Percentiles rank a stretch among this genome's conserved stretches.
Conservation (phyloP, 75 land plant genomes). For the Azolla pinnata region DNA sequence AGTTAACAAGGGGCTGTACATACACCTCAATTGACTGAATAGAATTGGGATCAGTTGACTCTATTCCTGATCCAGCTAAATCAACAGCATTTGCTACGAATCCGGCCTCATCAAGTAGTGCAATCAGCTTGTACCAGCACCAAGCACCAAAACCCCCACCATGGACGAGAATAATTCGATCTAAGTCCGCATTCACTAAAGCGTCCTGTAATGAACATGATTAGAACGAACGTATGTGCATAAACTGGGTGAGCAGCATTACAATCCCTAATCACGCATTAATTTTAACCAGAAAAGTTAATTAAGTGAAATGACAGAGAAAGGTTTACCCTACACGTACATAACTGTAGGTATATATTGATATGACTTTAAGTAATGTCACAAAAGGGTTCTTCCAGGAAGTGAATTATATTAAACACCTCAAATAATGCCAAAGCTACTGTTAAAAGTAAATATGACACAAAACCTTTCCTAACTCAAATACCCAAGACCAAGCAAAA, state of each 20-base stretch:
- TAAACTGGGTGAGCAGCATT: neutral
- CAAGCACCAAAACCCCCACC: slow-evolving; percentile 99
- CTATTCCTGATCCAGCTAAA: slow-evolving; percentile 73
- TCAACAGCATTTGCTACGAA: slow-evolving; percentile 64
- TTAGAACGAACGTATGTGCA: neutral
- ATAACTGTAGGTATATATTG: too few species aligned
- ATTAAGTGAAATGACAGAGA: too few species aligned
- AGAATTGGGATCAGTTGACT: slow-evolving; percentile 56
- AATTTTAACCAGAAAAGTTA: too few species aligned
- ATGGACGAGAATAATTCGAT: slow-evolving; percentile 79
- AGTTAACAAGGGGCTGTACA: slow-evolving; percentile 55
- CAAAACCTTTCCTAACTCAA: too few species aligned
- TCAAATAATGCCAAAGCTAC: too few species aligned
- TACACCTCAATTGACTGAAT: slow-evolving; percentile 54
- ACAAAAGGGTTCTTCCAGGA: too few species aligned
- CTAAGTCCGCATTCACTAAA: slow-evolving; percentile 32
- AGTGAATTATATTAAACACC: too few species aligned
- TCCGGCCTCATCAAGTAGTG: slow-evolving; percentile 70
- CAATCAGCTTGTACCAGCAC: slow-evolving; percentile 97
- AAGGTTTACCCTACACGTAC: too few species aligned
- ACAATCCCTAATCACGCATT: too few species aligned
- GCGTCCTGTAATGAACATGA: neutral
- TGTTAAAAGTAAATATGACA: too few species aligned
- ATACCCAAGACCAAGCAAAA: too few species aligned
- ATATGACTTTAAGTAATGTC: too few species aligned